Evolutionary conservation across 805 yeast species (phyloP), one percentile per base, ranked within the genome.

Genomic region (Hanseniaspora thailandica): DNA sequence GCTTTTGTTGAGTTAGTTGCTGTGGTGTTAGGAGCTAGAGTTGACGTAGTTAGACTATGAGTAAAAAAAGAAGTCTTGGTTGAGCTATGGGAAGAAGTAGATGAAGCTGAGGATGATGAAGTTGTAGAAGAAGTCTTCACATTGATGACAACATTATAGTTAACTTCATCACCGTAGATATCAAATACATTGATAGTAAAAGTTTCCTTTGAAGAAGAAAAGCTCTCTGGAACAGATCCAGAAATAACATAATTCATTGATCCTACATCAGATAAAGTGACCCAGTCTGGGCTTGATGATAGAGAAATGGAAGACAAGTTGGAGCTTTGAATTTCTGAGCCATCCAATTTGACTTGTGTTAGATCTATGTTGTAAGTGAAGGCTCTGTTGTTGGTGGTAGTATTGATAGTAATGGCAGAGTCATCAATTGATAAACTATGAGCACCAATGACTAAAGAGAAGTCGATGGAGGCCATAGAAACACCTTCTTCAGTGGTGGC

Each of bases 391-490:
- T 26, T 26, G 5, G 48, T 36, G 6, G 93, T 82, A 2, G 87
- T 89, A 60, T 85, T 84, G 55, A 85, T 71, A 22, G 72, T 66
- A 28, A 78, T 67, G 1, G 78, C 73, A 46, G 75, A 74, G 55
- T 84, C 77, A 36, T 80, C 63, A 22, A 81, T 71, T 36, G 87
- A 75, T 57, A 93, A 73, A 57, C 77, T 82, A 65, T 93, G 96
- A 9, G 94, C 96, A 40, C 98, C 98, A 35, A 90, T 83, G 25
- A 83, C 70, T 35, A 93, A 70, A 56, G 78, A 73, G 69, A 93
- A 93, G 30, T 76, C 68, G 2, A 84, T 81, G 58, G 74, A 79
- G 3, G 80, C 81, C 17, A 85, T 88, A 1, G 93, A 70, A 63
- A 65, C 88, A 1, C 94, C 96, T 25, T 67, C 66, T 61, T 79